Evolutionary conservation across 2,329 filamentous ascomycete species (phyloP).

Genomic region (Phaeosphaeria sp.): DNA sequence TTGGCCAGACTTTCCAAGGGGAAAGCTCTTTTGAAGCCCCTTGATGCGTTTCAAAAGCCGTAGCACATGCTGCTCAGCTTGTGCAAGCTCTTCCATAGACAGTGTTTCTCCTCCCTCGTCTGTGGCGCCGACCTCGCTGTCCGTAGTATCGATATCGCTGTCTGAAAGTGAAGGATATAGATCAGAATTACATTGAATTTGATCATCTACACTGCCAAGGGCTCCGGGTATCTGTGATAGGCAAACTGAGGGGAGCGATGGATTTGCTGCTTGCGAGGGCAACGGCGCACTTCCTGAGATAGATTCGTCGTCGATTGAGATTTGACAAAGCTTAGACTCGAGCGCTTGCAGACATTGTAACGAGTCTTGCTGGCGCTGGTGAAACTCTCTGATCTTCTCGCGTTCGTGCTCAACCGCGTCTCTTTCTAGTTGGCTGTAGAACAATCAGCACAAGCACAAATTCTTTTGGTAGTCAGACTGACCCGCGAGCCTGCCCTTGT

Average conservation of each 20-base stretch:
- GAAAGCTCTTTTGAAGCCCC: slow-evolving; percentile 20
- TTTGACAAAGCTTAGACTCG: slow-evolving; percentile 24
- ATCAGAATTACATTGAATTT: background rate
- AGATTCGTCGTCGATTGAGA: slow-evolving; percentile 22
- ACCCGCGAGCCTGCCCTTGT: slow-evolving; percentile 28
- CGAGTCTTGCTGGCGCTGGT: slow-evolving; percentile 35
- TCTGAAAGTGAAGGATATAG: background rate
- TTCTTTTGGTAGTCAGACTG: background rate
- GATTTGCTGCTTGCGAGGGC: slow-evolving; percentile 19
- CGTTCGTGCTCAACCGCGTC: slow-evolving; percentile 24
- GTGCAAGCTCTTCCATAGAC: slow-evolving; percentile 26
- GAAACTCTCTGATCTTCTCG: slow-evolving; percentile 33
- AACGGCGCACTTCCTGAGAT: slow-evolving; percentile 15
- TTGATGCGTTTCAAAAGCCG: slow-evolving; percentile 27
- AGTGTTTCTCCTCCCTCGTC: slow-evolving; percentile 27
- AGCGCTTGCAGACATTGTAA: slow-evolving; percentile 25
- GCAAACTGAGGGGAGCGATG: slow-evolving; percentile 17
- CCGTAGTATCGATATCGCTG: slow-evolving; percentile 22
- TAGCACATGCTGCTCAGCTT: slow-evolving; percentile 30
- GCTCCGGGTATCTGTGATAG: background rate
- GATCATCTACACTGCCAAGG: background rate
- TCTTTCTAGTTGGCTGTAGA: slow-evolving; percentile 21
- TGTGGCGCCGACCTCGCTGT: slow-evolving; percentile 23
- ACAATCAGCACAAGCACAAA: slow-evolving; percentile 2
- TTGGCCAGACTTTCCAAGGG: background rate